These are phyloP conservation scores for Kalanchoe fedtschenkoi DNA, from an alignment of 164 flowering plant species.

Conservation along the genomic window DNA sequence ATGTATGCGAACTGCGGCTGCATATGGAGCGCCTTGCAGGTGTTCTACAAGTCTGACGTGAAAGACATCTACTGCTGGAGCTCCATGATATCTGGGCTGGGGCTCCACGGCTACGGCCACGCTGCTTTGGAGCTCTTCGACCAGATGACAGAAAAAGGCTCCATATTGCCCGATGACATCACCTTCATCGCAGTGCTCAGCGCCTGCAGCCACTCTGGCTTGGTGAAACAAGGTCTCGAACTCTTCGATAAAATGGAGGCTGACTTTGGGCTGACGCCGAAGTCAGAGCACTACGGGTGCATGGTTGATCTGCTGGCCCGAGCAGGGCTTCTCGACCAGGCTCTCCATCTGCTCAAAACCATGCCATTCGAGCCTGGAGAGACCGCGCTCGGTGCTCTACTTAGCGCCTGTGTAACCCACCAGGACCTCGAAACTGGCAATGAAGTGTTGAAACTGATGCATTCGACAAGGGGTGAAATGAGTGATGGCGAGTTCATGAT, in stretches of 20 bases:
- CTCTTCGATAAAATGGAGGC: constrained; percentile 24
- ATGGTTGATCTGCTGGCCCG: constrained; percentile 37
- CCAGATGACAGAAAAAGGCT: constrained; percentile 11
- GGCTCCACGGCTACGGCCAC: constrained; percentile 28
- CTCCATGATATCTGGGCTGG: constrained; percentile 30
- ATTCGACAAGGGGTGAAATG: constrained; percentile 6
- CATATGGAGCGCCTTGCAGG: constrained; percentile 17
- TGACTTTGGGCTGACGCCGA: constrained; percentile 23
- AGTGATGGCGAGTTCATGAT: constrained; percentile 41
- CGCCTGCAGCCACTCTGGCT: constrained; percentile 34
- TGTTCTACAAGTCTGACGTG: constrained; percentile 21
- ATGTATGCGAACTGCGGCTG: constrained; percentile 41
- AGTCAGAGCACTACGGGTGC: constrained; percentile 38
- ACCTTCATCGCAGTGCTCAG: constrained; percentile 34
- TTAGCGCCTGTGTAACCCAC: constrained; percentile 29
- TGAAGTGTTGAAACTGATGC: constrained; percentile 13
- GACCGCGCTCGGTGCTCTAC: constrained; percentile 26
- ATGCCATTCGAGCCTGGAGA: constrained; percentile 36
- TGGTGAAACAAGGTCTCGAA: constrained; percentile 24
- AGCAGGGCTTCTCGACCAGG: constrained; percentile 21
- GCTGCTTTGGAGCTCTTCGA: constrained; percentile 22
- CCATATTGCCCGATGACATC: constrained; percentile 25
- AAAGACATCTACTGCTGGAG: constrained; percentile 35
- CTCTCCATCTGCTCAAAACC: constrained; percentile 18
- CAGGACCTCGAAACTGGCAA: constrained; percentile 22